Evolutionary conservation across 2,329 filamentous ascomycete genomes (phyloP), one percentile per base, ranked within the genome.

Genomic region (Alternaria triticina): DNA sequence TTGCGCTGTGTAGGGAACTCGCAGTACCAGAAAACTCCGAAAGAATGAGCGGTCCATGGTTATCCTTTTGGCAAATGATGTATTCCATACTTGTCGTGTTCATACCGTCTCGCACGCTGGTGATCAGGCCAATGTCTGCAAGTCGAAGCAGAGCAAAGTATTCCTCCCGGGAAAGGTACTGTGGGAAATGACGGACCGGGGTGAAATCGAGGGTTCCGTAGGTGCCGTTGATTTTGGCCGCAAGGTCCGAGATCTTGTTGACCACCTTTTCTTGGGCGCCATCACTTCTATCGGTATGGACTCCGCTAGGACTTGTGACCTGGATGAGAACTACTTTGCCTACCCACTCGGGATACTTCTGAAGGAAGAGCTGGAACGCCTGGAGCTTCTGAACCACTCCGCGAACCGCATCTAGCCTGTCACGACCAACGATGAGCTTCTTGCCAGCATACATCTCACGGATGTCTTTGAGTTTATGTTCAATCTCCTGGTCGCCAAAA

Each of bases 1-100:
- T 94, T 30, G 95, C 95, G 74, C 92, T 91, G 65, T 88, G 88
- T 40, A 98, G 86, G 59, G 90, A 96, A 57, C 92, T 92, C 30
- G 95, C 94, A 1, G 95, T 97, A 62, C 95, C 95, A 66, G 94
- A 97, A 80, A 98, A 98, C 79, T 98, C 95, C 13, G 96, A 98
- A 23, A 98, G 87, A 69, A 98, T 97, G 50, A 98, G 84, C 2
- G 94, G 95, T 1, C 94, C 92, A 70, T 94, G 89, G 60, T 90
- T 90, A 67, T 96, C 91, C 74, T 93, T 91, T 81, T 98, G 95
- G 79, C 93, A 97, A 61, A 97, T 87, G 61, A 98, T 90, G 77
- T 97, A 98, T 81, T 98, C 96, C 71, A 98, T 84, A 77, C 93
- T 96, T 20, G 94, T 97, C 0, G 95, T 97, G 83, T 97, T 98